Conservation (phyloP, 208 protist species). For the Tritrichomonas musculus region DNA sequence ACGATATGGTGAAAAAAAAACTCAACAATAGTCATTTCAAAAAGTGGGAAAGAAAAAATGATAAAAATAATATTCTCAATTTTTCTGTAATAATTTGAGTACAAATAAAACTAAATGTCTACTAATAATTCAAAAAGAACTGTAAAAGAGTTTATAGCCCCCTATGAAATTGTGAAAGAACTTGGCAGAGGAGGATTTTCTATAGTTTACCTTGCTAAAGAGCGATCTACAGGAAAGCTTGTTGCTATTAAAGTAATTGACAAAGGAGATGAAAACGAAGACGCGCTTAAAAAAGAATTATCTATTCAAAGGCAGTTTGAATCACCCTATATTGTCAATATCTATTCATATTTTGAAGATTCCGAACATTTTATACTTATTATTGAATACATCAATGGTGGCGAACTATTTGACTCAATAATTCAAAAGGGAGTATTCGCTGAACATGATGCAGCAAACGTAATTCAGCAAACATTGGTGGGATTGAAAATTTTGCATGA, state of each 20-base stretch:
- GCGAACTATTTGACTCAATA: background rate
- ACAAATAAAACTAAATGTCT: too few species aligned
- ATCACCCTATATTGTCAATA: background rate
- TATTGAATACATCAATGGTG: background rate
- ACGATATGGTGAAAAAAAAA: too few species aligned
- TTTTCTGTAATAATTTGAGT: too few species aligned
- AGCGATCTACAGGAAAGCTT: too few species aligned
- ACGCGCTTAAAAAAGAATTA: background rate
- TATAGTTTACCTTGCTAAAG: background rate
- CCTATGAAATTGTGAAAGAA: too few species aligned
- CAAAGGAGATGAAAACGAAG: too few species aligned
- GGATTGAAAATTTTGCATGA: background rate
- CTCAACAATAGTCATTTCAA: too few species aligned
- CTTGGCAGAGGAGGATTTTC: too few species aligned
- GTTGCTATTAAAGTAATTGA: slow-evolving; percentile 10
- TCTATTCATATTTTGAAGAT: background rate
- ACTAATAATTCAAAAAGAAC: too few species aligned
- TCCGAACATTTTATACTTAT: background rate
- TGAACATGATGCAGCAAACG: background rate
- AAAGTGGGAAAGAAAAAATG: too few species aligned
- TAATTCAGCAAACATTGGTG: background rate
- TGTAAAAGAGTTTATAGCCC: too few species aligned
- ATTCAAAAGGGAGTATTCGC: background rate
- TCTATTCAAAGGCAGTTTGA: background rate
- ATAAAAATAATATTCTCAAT: too few species aligned